phyloP scores from a whole-genome alignment of 495 filamentous ascomycete genomes.

The Tuber borchii region DNA sequence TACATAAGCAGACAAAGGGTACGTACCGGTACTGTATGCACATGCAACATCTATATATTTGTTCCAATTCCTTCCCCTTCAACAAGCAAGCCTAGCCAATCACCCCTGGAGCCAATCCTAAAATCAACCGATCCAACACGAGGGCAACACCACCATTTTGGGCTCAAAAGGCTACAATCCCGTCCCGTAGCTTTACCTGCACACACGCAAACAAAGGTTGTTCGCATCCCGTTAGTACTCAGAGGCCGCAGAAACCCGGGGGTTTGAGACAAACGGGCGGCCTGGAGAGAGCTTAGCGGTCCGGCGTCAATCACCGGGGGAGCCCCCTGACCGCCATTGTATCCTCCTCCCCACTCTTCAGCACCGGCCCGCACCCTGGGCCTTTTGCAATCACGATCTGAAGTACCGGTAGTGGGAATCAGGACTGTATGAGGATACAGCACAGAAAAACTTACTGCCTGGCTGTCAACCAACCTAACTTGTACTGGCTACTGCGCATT shows the following conservation, averaged over 20 bases:
- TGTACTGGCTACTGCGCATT: background rate
- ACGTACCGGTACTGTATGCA: background rate
- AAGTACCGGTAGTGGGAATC: background rate
- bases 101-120: background rate
- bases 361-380: background rate
- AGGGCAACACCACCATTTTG: background rate
- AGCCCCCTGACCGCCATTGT: background rate
- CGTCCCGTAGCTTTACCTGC: background rate
- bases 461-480: background rate
- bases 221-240: background rate
- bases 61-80: background rate
- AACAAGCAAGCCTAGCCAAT: background rate
- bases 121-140: background rate
- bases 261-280: background rate
- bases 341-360: background rate
- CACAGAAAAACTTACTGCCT: background rate
- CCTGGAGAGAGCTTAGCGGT: background rate
- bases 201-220: background rate
- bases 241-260: background rate
- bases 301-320: background rate
- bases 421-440: background rate
- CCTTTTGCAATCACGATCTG: background rate
- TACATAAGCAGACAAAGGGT: background rate
- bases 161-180: background rate
- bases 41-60: background rate